phyloP scores from a whole-genome alignment of 768 basidiomycete genomes.

The Tulasnella sp. region DNA sequence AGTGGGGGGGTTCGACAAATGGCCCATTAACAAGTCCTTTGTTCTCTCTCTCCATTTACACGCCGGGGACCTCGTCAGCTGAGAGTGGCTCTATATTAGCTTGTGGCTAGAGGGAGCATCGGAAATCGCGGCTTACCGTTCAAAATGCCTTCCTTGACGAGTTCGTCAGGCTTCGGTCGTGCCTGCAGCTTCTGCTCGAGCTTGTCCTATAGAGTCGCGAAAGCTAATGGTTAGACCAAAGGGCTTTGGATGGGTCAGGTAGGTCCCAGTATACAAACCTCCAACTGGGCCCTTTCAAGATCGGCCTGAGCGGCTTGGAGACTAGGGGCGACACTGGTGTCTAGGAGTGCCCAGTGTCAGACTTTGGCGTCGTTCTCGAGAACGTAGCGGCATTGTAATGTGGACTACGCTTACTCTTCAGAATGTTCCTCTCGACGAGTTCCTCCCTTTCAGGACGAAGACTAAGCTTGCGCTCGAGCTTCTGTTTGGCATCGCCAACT shows the following conservation, averaged over 20 bases:
- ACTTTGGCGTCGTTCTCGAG: neutral
- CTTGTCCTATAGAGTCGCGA: slow-evolving; percentile 43
- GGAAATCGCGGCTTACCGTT: slow-evolving; percentile 31
- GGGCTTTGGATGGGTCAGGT: neutral
- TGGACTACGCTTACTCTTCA: slow-evolving; percentile 39
- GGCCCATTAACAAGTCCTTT: neutral
- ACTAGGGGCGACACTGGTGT: slow-evolving; percentile 55
- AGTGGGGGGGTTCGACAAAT: neutral
- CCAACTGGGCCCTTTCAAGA: slow-evolving; percentile 53
- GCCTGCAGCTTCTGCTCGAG: slow-evolving; percentile 52
- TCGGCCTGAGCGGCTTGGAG: slow-evolving; percentile 53
- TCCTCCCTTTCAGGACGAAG: slow-evolving; percentile 52
- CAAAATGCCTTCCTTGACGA: slow-evolving; percentile 60
- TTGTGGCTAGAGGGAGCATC: neutral
- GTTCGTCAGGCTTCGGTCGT: slow-evolving; percentile 52
- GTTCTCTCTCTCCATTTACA: neutral
- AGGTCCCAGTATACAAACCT: slow-evolving; percentile 38
- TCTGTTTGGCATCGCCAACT: slow-evolving; percentile 20
- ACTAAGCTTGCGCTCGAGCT: slow-evolving; percentile 48
- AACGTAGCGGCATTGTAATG: neutral
- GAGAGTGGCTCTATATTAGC: neutral
- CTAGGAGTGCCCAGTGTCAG: slow-evolving; percentile 32
- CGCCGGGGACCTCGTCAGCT: slow-evolving; percentile 6
- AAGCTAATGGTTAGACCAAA: neutral
- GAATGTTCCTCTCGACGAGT: slow-evolving; percentile 59